A percentile compares a stretch with the other conserved stretches of the same genome.
phyloP scores from a whole-genome alignment of 768 basidiomycete genomes.

The Gyrodon lividus region DNA sequence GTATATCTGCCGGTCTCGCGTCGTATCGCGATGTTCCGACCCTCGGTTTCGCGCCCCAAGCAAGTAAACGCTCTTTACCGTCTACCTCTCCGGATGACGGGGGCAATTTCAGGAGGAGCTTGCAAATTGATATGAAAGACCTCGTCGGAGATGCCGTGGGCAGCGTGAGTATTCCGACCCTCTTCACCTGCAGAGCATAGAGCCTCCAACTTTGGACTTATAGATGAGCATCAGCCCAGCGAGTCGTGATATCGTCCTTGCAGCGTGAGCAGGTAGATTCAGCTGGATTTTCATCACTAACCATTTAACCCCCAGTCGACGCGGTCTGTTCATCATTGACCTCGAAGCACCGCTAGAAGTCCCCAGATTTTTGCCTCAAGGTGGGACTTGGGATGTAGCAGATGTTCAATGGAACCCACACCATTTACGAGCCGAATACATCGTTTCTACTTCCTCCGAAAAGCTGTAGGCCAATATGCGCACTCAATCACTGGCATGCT shows the following conservation, averaged over 20 bases:
- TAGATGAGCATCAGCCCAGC: constrained; percentile 93
- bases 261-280: constrained; percentile 55
- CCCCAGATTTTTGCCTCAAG: constrained; percentile 93
- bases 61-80: constrained; percentile 13
- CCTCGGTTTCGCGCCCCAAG: constrained; percentile 16
- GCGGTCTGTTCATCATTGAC: constrained; percentile 94
- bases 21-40: constrained; percentile 33
- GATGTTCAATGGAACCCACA: constrained; percentile 95
- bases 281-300: background rate
- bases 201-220: constrained; percentile 4
- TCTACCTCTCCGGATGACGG: constrained; percentile 50
- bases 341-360: constrained; percentile 82
- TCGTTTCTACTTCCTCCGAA: constrained; percentile 86
- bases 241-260: constrained; percentile 85
- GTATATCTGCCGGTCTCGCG: constrained; percentile 13
- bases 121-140: constrained; percentile 78
- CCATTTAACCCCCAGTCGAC: constrained; percentile 46
- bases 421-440: constrained; percentile 68
- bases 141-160: constrained; percentile 82
- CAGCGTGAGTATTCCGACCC: constrained; percentile 51
- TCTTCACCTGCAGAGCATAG: background rate
- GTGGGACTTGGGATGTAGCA: constrained; percentile 94
- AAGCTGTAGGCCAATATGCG: constrained; percentile 59
- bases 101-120: constrained; percentile 53
- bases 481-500: background rate